A percentile compares a stretch with the other conserved stretches of the same genome.
Conservation (phyloP, 495 filamentous ascomycete species). For the Penicillium canariense region DNA sequence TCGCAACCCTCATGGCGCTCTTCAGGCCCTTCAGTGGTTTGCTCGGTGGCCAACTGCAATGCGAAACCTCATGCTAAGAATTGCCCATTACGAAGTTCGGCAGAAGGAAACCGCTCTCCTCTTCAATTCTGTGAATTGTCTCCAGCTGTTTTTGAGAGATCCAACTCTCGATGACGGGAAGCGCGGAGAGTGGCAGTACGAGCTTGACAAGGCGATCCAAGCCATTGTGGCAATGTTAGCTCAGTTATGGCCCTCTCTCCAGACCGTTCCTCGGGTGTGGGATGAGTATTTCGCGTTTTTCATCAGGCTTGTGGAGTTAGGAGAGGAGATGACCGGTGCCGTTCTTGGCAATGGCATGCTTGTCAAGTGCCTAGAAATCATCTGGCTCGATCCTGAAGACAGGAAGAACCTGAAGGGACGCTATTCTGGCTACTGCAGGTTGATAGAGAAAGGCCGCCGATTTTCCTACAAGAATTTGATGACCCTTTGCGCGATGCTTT, state of each 20-base stretch:
- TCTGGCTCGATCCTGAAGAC: conserved; percentile 59
- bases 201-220: conserved; percentile 46
- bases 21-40: conserved; percentile 62
- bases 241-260: conserved; percentile 53
- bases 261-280: conserved; percentile 64
- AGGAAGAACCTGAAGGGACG: conserved; percentile 48
- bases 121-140: conserved; percentile 41
- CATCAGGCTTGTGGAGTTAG: conserved; percentile 55
- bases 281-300: conserved; percentile 77
- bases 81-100: conserved; percentile 59
- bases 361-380: conserved; percentile 55
- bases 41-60: conserved; percentile 52
- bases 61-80: conserved; percentile 65
- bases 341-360: conserved; percentile 59
- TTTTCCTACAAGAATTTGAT: conserved; percentile 45
- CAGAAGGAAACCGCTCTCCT: conserved; percentile 56
- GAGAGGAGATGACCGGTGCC: conserved; percentile 49
- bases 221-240: conserved; percentile 52
- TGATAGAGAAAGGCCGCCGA: conserved; percentile 56
- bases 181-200: conserved; percentile 27
- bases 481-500: conserved; percentile 40
- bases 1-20: conserved; percentile 29
- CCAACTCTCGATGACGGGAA: conserved; percentile 30
- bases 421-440: conserved; percentile 52
- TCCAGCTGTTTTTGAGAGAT: conserved; percentile 49